Conservation (phyloP, 352 stramenopile genomes). For the Phytophthora brassicae region DNA sequence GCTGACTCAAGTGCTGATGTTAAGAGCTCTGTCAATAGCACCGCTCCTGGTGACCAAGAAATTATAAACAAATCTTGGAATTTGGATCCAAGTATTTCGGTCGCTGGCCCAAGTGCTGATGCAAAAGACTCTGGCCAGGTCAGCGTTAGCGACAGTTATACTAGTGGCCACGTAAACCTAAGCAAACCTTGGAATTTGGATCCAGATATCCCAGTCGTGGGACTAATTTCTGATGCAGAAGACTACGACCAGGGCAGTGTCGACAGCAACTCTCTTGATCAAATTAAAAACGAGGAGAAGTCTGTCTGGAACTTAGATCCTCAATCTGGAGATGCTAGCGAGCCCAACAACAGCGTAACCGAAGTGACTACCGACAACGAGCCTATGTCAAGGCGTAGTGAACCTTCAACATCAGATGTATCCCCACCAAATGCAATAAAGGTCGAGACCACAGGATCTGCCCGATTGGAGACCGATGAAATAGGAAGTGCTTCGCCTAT, state of each 20-base stretch:
- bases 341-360: not conserved
- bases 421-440: not conserved
- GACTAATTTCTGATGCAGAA: no score
- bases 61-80: constrained; percentile 11
- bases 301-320: constrained; percentile 24
- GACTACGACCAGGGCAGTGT: not conserved
- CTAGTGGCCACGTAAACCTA: not conserved
- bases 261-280: not conserved
- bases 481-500: not conserved
- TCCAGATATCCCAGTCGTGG: not conserved
- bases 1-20: no score
- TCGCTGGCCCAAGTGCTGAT: no score
- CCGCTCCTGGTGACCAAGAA: not conserved
- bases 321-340: constrained; percentile 14
- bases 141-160: not conserved
- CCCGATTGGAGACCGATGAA: not conserved
- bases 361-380: not conserved
- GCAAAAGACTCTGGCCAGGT: not conserved
- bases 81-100: constrained; percentile 7
- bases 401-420: not conserved
- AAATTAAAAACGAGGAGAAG: not conserved
- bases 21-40: not conserved
- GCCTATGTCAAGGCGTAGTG: not conserved
- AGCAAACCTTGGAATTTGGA: constrained; percentile 19
- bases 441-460: not conserved